Evolutionary conservation across 345 rosid genomes (phyloP).

Genomic region (Jatropha curcas): DNA sequence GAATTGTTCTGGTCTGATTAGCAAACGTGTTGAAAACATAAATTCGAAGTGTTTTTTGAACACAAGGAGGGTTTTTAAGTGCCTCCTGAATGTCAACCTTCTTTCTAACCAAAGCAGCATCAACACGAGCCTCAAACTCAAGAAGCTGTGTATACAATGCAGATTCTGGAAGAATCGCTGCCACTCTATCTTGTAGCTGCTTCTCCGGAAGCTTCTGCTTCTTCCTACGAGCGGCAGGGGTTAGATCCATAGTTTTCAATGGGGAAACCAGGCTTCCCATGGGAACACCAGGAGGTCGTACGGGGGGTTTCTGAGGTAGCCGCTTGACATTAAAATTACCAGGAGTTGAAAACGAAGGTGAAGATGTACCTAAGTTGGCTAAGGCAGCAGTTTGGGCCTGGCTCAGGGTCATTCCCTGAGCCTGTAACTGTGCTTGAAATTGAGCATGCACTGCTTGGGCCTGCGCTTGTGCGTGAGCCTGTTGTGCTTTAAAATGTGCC

Average conservation of each 20-base stretch:
- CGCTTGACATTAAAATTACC: slow-evolving; percentile 59
- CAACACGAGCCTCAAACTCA: slow-evolving; percentile 90
- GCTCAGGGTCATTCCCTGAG: slow-evolving; percentile 59
- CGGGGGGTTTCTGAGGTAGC: slow-evolving; percentile 67
- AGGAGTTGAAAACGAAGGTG: slow-evolving; percentile 64
- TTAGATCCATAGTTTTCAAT: slow-evolving; percentile 74
- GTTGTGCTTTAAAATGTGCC: too few species aligned
- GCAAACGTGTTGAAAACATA: slow-evolving; percentile 87
- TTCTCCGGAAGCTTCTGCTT: slow-evolving; percentile 95
- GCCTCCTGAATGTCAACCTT: slow-evolving; percentile 97
- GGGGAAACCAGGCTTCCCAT: slow-evolving; percentile 61
- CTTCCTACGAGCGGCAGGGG: slow-evolving; percentile 76
- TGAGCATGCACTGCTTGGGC: slow-evolving; percentile 74
- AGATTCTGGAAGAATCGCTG: slow-evolving; percentile 94
- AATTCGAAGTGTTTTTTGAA: slow-evolving; percentile 89
- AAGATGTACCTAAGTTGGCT: slow-evolving; percentile 65
- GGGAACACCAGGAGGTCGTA: slow-evolving; percentile 74
- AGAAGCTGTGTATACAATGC: slow-evolving; percentile 95
- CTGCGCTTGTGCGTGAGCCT: slow-evolving; percentile 51
- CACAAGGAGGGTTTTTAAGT: slow-evolving; percentile 83
- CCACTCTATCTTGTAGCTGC: slow-evolving; percentile 87
- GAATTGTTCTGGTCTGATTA: slow-evolving; percentile 76
- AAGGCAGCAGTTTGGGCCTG: slow-evolving; percentile 56
- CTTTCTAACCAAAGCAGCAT: slow-evolving; percentile 86
- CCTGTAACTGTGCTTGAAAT: slow-evolving; percentile 78